Evolutionary conservation across 805 yeast genomes (phyloP).

Genomic region (Ogataea zsoltii): DNA sequence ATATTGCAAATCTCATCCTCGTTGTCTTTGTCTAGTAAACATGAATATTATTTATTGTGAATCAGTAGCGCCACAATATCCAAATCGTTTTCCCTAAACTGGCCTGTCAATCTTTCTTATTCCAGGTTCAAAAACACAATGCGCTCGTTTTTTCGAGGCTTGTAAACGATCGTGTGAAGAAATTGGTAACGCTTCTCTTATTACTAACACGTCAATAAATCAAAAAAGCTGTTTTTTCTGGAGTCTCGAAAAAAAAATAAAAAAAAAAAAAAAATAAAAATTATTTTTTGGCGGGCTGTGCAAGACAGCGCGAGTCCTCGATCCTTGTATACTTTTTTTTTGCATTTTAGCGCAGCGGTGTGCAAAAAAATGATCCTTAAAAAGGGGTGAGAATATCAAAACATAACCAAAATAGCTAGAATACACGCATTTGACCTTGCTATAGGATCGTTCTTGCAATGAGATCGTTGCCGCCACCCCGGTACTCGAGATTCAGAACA

Average conservation of each 20-base stretch:
- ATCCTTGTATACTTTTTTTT: too few species aligned
- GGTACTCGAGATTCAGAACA: conserved; percentile 36
- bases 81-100: not conserved
- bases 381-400: not conserved
- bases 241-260: not conserved
- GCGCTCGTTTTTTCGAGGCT: not conserved
- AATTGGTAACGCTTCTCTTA: not conserved
- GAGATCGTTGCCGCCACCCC: conserved; percentile 40
- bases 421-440: not conserved
- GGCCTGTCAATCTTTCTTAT: not conserved
- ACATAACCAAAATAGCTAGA: not conserved
- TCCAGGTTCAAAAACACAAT: not conserved
- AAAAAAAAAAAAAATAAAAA: not conserved
- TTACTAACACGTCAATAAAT: conserved; percentile 16
- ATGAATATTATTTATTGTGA: not conserved
- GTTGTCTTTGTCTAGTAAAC: not conserved
- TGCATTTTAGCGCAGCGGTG: conserved; percentile 7
- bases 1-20: conserved; percentile 5
- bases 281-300: not conserved
- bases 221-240: not conserved
- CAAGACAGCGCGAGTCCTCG: not conserved
- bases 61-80: not conserved
- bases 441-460: conserved; percentile 2
- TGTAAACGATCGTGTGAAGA: not conserved
- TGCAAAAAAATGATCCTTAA: not conserved